Percentiles rank a stretch among this genome's conserved stretches.
These are phyloP conservation scores for Malassezia dermatis DNA, from an alignment of 1,284 basidiomycete genomes.

Conservation along the genomic window DNA sequence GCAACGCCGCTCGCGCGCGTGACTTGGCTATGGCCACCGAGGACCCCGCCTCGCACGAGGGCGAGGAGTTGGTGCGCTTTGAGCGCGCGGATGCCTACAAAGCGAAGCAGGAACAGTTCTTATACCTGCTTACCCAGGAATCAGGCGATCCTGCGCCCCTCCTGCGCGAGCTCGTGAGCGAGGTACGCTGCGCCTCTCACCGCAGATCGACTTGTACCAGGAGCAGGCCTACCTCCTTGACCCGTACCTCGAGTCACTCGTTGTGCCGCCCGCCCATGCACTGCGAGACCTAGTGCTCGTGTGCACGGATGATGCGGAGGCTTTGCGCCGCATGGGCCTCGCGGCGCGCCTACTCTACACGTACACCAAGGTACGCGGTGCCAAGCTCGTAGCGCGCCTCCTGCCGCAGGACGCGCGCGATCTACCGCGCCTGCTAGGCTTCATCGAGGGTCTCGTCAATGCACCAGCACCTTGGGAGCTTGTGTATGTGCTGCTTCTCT, in stretches of 20 bases:
- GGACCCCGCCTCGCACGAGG: not conserved
- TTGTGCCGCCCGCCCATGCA: slow-evolving; percentile 60
- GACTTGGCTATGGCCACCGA: not conserved
- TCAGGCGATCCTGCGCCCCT: not conserved
- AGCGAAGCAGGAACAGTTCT: slow-evolving; percentile 14
- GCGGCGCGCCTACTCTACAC: slow-evolving; percentile 58
- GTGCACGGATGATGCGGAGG: not conserved
- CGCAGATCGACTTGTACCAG: slow-evolving; percentile 62
- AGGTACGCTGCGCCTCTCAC: not conserved
- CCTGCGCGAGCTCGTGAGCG: not conserved
- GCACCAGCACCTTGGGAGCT: slow-evolving; percentile 58
- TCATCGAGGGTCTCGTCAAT: slow-evolving; percentile 49
- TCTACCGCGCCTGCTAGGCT: slow-evolving; percentile 63
- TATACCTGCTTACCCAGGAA: not conserved
- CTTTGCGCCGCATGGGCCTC: slow-evolving; percentile 2
- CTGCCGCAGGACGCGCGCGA: slow-evolving; percentile 82
- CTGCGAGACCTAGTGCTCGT: slow-evolving; percentile 14
- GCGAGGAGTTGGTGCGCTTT: slow-evolving; percentile 25
- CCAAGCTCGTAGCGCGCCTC: slow-evolving; percentile 76
- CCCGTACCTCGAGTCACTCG: slow-evolving; percentile 75
- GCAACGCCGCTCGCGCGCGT: not conserved
- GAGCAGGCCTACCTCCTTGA: slow-evolving; percentile 82
- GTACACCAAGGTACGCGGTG: slow-evolving; percentile 79
- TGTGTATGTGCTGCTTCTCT: slow-evolving; percentile 73
- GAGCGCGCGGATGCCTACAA: slow-evolving; percentile 24